Percentiles rank a stretch among this genome's conserved stretches.
Conservation (phyloP, 306 rosid species). For the Alnus glutinosa region DNA sequence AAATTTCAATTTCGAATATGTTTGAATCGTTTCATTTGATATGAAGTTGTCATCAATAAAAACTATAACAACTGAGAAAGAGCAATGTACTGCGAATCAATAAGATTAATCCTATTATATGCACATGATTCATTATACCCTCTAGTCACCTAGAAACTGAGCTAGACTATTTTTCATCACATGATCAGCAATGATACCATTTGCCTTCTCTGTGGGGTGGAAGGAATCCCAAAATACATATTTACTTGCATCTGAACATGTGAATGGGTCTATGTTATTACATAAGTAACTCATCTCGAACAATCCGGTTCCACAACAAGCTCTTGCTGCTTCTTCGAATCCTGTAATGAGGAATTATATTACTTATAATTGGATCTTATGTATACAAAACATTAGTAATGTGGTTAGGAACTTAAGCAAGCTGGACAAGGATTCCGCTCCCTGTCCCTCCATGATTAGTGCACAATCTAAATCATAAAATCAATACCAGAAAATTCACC, state of each 20-base stretch:
- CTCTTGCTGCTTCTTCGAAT: slow-evolving; percentile 37
- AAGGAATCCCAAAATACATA: slow-evolving; percentile 67
- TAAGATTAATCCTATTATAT: background rate
- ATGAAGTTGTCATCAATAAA: background rate
- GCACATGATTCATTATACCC: background rate
- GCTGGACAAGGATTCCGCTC: background rate
- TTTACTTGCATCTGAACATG: slow-evolving; percentile 52
- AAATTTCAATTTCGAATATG: background rate
- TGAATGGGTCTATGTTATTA: slow-evolving; percentile 38
- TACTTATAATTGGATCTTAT: background rate
- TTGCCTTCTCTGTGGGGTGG: slow-evolving; percentile 56
- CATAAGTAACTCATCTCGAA: slow-evolving; percentile 55
- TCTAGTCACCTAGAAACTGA: slow-evolving; percentile 29
- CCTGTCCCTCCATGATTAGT: background rate
- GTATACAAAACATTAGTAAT: background rate
- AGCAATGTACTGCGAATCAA: background rate
- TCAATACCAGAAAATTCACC: no score
- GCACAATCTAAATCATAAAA: no score
- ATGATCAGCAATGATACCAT: slow-evolving; percentile 44
- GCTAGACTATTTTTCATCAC: slow-evolving; percentile 33
- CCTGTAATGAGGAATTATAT: slow-evolving; percentile 32
- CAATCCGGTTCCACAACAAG: slow-evolving; percentile 50
- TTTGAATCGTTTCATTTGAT: background rate
- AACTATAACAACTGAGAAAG: background rate
- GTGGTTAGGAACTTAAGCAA: background rate